Evolutionary conservation across 192 early-diverging fungal species (phyloP), one percentile per base, ranked within the genome.

Genomic region (Rhizophagus clarus): DNA sequence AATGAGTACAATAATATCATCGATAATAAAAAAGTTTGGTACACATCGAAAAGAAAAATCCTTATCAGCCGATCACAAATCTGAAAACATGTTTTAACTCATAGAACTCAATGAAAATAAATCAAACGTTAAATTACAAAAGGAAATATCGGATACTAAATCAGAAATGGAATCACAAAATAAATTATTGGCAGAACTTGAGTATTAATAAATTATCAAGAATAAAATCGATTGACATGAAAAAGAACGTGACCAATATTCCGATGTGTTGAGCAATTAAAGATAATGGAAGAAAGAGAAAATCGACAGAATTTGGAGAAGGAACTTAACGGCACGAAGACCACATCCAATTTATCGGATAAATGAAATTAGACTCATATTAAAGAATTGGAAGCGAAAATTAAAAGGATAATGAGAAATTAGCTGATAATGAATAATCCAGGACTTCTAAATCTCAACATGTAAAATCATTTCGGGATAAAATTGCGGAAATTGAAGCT

Each of bases 91-190:
- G 6, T 72, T 45, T 15, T 26, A 63, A 62, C 15, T n/a, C 11
- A 0, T 40, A 26, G 37, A 62, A 76, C 24, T 14, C 4, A 63
- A 61, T 42, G 60, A 76, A 74, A 15, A 56, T 22, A 17, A 26
- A 61, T 74, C 22, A 74, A 15, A 56, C n/a, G 0, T 24, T 31
- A 26, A 24, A 17, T 2, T 60, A n/a, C n/a, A 2, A 37, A 22
- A 31, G 17, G 32, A 74, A 56, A 22, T 74, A 28, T 26, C 42
- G 5, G 31, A 60, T 6, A 32, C 28, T 56, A 74, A 74, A 74
- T 20, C 22, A 51, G 72, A 74, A n/a, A 74, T 74, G 72, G 17
- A 56, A 56, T 20, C 45, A 56, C 51, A 32, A 34, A 74, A 74
- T 60, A 26, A 74, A 20, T n/a, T 74, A 22, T 28, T 74, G 4